These are phyloP conservation scores for Leccinellum albellum DNA, from an alignment of 768 basidiomycete species.

Conservation along the genomic window DNA sequence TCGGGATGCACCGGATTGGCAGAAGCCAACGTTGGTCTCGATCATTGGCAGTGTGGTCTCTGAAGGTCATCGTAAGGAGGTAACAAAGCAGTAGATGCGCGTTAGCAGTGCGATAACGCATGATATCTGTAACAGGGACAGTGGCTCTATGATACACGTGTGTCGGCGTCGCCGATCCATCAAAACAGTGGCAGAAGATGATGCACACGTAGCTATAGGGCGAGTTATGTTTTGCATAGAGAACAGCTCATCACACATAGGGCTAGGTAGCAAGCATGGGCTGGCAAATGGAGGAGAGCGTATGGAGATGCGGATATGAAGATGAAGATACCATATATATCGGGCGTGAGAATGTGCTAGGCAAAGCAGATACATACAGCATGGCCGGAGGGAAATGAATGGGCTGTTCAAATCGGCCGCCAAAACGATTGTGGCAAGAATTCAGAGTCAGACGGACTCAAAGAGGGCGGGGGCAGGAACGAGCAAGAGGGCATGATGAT, in stretches of 20 bases:
- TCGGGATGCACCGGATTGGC: constrained; percentile 10
- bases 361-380: constrained; percentile 4
- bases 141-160: not conserved
- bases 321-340: constrained; percentile 11
- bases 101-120: not conserved
- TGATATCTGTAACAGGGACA: constrained; percentile 11
- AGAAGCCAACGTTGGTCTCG: constrained; percentile 7
- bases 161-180: constrained; percentile 14
- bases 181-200: constrained; percentile 1
- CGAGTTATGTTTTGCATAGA: not conserved
- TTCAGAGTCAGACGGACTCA: not conserved
- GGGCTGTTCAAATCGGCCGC: constrained; percentile 4
- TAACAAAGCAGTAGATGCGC: not conserved
- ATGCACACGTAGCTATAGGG: not conserved
- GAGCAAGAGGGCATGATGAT: not conserved
- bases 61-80: not conserved
- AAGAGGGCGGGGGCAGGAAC: not conserved
- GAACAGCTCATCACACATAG: not conserved
- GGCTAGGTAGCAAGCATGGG: not conserved
- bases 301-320: not conserved
- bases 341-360: not conserved
- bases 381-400: constrained; percentile 2
- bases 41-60: constrained; percentile 16
- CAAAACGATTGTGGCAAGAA: constrained; percentile 8
- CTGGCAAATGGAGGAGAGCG: not conserved